Evolutionary conservation across 73 alveolate genomes (phyloP), one percentile per base, ranked within the genome.

Genomic region (Uronychia setigera): DNA sequence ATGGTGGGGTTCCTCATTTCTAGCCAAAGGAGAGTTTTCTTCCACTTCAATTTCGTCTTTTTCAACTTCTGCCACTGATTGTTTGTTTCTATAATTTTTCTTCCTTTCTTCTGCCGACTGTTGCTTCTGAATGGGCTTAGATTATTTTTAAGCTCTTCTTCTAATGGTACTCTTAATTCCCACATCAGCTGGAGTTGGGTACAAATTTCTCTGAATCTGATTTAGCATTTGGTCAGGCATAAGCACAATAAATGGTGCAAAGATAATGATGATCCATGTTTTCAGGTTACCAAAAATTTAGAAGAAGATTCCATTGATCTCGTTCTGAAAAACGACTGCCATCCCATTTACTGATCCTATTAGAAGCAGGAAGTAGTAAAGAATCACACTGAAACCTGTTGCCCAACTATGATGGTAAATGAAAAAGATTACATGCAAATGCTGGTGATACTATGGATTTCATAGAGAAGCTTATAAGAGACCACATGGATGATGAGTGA

Each of bases 401-500:
- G 57, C 29, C 27, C 0, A 0, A 29, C 32, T 33, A 29, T n/a
- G 19, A 60, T 29, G 26, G 82, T 77, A 77, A n/a, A 77, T 77
- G 31, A 29, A 46, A 28, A 13, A 57, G 46, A 29, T 67, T 67
- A 67, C 33, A 29, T 5, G 79, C 67, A 11, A 26, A 67, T 67
- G 29, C 11, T 67, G 33, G 79, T 67, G 25, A 11, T 11, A 14
- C 26, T 67, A 11, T 5, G 29, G 11, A 11, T 85, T 31, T 87
- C 95, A 30, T 86, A 32, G 76, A 87, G 75, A 59, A 93, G 89
- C 83, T 93, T 93, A 30, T 79, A 82, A 29, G 91, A 78, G 60
- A 91, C 95, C 0, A 91, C 88, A 82, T 91, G 91, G 46, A 93
- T 91, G 59, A 93, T 92, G 80, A 93, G 60, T 78, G 93, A 60